Base-by-base conservation (phyloP, 2,329 filamentous ascomycete species). In the Talaromyces sp. region DNA sequence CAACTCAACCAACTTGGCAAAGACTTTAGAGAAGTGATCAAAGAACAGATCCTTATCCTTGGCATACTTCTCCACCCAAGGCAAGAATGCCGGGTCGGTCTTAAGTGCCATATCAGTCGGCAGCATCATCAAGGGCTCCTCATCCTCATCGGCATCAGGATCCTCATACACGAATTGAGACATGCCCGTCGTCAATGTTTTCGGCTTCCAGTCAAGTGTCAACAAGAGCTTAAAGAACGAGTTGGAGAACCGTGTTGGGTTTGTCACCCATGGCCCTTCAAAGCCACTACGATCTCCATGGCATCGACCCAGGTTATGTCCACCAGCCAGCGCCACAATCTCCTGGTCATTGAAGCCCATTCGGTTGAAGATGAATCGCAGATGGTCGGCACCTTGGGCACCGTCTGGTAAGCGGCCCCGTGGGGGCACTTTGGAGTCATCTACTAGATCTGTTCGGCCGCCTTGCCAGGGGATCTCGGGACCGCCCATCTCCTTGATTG, bases 61-160 rank as follows among this genome's bases (percentile, higher is more conserved):
- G 3, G 83, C 83, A 63, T 86, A 87, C 55, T 74, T 64, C 66
- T 83, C 74, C 11, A 86, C 84, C 78, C 80, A 86, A 6, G 71
- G 71, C 16, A 73, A 66, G 65, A 87, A 87, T 5, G 58, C 65
- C 2, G 74, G 66, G 57, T 87, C 84, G 1, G 76, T 73, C 3
- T 80, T 70, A 35, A 87, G 73, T 4, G 83, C 80, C 63, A 87
- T 80, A 65, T 87, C 84, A 2, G 84, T 86, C 0, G 84, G 84
- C 65, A 87, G 65, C 85, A 87, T 87, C 85, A 87, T 87, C 37
- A 87, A 71, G 51, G 81, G 80, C 52, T 80, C 79, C 40, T 79
- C 78, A 35, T 65, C 67, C 60, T 75, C 74, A 49, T 72, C 71
- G 17, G 67, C 64, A 59, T 86, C 81, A 42, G 84, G 81, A 56